A percentile compares a stretch with the other conserved stretches of the same genome.
These are phyloP conservation scores for Carex littledalei DNA, from an alignment of 176 grass and related monocot genomes.

Conservation along the genomic window DNA sequence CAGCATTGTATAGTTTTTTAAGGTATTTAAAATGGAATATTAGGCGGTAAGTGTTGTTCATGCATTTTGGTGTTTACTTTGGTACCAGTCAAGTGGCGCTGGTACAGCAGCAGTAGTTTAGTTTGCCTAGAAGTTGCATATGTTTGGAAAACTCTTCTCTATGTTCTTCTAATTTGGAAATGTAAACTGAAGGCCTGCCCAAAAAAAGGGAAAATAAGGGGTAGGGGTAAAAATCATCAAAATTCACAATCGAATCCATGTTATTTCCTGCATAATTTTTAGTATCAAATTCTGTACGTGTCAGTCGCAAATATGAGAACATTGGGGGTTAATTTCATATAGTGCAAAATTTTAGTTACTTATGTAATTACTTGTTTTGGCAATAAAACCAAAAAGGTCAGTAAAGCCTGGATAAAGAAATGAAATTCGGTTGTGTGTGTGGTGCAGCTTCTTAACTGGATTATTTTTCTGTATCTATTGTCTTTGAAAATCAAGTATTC, in stretches of 20 bases:
- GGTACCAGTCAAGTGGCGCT: neutral
- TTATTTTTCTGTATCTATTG: neutral
- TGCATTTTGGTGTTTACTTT: neutral
- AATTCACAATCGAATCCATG: neutral
- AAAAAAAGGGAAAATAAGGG: neutral
- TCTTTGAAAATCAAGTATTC: neutral
- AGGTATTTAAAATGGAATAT: neutral
- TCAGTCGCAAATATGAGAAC: neutral
- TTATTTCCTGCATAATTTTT: neutral
- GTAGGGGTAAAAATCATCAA: neutral
- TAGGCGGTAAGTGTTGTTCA: neutral
- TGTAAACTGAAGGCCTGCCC: neutral
- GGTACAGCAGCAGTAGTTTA: neutral
- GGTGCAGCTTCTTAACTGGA: neutral
- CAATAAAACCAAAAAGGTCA: neutral
- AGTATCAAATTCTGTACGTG: neutral
- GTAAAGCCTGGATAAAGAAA: neutral
- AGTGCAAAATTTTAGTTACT: neutral
- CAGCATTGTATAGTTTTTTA: neutral
- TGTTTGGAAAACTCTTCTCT: neutral
- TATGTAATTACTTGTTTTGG: neutral
- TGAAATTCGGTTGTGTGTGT: neutral
- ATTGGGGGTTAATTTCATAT: neutral
- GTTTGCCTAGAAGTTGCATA: neutral
- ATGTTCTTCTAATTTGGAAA: neutral